Evolutionary conservation across 148 eudicot species (phyloP).

Genomic region (Rhododendron simsii): DNA sequence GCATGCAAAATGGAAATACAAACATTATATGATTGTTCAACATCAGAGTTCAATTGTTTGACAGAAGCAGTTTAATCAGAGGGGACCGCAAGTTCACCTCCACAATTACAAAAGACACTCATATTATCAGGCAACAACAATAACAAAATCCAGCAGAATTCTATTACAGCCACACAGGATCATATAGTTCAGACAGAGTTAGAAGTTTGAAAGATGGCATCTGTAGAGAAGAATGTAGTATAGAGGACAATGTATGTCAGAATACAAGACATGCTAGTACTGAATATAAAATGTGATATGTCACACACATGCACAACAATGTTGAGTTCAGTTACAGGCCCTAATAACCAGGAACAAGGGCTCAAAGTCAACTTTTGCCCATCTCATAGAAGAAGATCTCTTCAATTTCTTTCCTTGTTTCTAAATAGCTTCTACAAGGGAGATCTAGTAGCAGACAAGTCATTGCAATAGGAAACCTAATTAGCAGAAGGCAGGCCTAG

Average conservation of each 20-base stretch:
- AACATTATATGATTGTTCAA: not conserved
- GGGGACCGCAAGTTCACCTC: not conserved
- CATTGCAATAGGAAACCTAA: not conserved
- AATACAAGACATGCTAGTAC: not conserved
- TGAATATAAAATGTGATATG: not conserved
- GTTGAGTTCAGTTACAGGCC: not conserved
- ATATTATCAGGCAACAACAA: not conserved
- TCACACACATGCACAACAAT: not conserved
- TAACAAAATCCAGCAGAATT: not conserved
- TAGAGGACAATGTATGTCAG: not conserved
- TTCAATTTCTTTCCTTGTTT: not conserved
- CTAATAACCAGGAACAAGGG: not conserved
- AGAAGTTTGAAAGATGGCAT: not conserved
- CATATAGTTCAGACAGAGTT: not conserved
- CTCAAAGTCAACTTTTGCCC: not conserved
- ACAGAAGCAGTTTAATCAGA: not conserved
- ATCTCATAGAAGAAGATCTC: not conserved
- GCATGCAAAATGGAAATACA: not conserved
- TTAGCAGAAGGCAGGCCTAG: not conserved
- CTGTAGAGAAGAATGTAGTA: not conserved
- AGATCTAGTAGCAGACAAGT: not conserved
- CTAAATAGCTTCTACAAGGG: not conserved
- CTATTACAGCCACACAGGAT: not conserved
- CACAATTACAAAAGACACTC: not conserved
- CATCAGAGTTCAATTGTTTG: not conserved